Evolutionary conservation across 805 yeast genomes (phyloP).

Genomic region (Komagataella ulmi): DNA sequence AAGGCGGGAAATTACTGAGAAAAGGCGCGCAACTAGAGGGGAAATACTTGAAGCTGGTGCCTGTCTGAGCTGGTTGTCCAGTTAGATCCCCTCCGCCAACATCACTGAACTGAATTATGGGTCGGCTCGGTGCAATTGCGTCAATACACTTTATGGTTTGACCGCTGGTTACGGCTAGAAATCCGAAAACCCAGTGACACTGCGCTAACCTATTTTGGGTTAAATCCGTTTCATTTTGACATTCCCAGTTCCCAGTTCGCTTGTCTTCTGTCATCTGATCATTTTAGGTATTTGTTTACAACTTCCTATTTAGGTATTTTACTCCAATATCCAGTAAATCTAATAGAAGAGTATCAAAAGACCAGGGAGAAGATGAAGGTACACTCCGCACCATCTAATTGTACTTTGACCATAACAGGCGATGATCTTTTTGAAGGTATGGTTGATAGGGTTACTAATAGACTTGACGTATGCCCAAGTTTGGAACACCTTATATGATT

Average conservation of each 20-base stretch:
- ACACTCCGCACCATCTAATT: neutral
- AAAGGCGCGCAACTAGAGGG: neutral
- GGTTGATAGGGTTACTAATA: neutral
- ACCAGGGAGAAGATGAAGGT: neutral
- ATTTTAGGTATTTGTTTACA: neutral
- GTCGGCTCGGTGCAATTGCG: neutral
- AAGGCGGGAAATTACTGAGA: neutral
- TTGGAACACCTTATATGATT: constrained; percentile 16
- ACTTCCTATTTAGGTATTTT: neutral
- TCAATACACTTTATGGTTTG: too few relatives aligned
- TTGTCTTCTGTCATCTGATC: neutral
- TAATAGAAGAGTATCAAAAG: neutral
- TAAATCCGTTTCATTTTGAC: neutral
- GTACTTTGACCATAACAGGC: neutral
- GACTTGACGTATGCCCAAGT: neutral
- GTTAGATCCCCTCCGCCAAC: neutral
- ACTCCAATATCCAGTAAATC: neutral
- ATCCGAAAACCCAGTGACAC: neutral
- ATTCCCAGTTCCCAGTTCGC: neutral
- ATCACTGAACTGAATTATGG: neutral
- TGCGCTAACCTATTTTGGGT: neutral
- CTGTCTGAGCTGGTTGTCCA: neutral
- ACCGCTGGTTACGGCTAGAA: too few relatives aligned
- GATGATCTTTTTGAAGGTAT: neutral
- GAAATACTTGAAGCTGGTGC: too few relatives aligned